Evolutionary conservation across 768 basidiomycete species (phyloP).

Genomic region (Lentinula sp.): DNA sequence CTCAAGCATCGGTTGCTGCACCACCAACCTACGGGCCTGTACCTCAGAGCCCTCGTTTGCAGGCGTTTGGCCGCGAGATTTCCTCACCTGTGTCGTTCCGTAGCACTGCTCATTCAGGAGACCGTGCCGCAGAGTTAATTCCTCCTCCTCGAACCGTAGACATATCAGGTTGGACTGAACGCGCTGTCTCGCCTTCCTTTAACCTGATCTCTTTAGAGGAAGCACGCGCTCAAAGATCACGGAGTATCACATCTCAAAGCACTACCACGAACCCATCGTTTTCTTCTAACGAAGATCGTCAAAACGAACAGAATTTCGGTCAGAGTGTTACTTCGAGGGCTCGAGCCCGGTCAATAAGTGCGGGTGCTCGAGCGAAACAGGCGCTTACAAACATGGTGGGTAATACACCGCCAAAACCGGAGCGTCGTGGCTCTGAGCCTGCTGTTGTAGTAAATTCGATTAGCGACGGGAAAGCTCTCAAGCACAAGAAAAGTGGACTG

Average conservation of each 20-base stretch:
- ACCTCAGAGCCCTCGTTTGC: constrained; percentile 24
- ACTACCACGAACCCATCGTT: constrained; percentile 18
- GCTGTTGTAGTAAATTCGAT: constrained; percentile 10
- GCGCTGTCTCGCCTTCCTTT: constrained; percentile 41
- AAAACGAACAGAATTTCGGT: constrained; percentile 13
- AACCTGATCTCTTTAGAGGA: constrained; percentile 73
- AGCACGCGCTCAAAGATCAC: constrained; percentile 65
- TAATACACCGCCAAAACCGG: constrained; percentile 27
- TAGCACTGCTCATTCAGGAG: constrained; percentile 17
- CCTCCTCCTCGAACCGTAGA: constrained; percentile 20
- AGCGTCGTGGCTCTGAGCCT: constrained; percentile 37
- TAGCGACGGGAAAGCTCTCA: constrained; percentile 37
- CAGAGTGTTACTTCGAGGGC: constrained; percentile 18
- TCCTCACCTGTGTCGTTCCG: constrained; percentile 47
- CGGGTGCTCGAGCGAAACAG: constrained; percentile 46
- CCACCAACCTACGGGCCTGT: constrained; percentile 28
- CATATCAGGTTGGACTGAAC: constrained; percentile 49
- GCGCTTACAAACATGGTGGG: constrained; percentile 38
- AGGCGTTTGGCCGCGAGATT: constrained; percentile 28
- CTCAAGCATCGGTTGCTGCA: constrained; percentile 10
- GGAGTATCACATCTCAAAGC: constrained; percentile 37
- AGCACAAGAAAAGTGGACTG: constrained; percentile 80
- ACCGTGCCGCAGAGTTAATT: neutral
- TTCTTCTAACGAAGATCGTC: constrained; percentile 27
- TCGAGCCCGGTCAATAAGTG: constrained; percentile 59